These are phyloP conservation scores for Bjerkandera adusta DNA, from an alignment of 1,284 basidiomycete species.

Conservation along the genomic window DNA sequence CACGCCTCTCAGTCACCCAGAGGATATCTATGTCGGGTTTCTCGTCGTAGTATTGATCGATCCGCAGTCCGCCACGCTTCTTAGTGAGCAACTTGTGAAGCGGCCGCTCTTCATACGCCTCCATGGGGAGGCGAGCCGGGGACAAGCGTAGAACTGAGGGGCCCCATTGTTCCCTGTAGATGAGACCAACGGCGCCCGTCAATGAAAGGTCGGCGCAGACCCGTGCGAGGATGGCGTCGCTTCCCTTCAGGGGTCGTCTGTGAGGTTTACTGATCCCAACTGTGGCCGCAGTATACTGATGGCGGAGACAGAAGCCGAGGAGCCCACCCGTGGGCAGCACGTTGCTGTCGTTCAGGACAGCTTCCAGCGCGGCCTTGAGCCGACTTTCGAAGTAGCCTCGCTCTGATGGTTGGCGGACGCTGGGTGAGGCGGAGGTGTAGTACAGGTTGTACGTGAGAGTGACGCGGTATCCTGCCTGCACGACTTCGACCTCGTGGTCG, in stretches of 20 bases:
- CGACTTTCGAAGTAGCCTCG: too few relatives aligned
- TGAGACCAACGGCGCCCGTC: constrained; percentile 4
- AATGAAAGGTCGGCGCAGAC: neutral
- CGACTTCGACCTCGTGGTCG: constrained; percentile 38
- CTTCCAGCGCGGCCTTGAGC: neutral
- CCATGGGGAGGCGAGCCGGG: too few relatives aligned
- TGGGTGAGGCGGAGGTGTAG: constrained; percentile 8
- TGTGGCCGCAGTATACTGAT: too few relatives aligned
- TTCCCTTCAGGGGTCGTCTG: neutral
- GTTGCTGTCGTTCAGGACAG: neutral
- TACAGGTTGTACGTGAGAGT: constrained; percentile 41
- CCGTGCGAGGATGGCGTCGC: neutral
- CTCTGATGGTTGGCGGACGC: neutral
- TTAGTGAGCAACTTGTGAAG: too few relatives aligned
- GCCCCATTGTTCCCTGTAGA: neutral
- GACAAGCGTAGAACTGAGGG: neutral
- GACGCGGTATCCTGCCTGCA: constrained; percentile 35
- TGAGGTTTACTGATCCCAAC: too few relatives aligned
- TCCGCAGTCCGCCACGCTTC: too few relatives aligned
- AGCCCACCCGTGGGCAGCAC: constrained; percentile 1
- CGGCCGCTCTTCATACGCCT: too few relatives aligned
- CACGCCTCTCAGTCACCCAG: too few relatives aligned
- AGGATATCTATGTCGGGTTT: constrained; percentile 4
- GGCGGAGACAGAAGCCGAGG: constrained; percentile 5
- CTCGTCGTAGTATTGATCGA: too few relatives aligned